Base-by-base conservation (phyloP, 2,329 filamentous ascomycete genomes). In the Penicillium vulpinum region DNA sequence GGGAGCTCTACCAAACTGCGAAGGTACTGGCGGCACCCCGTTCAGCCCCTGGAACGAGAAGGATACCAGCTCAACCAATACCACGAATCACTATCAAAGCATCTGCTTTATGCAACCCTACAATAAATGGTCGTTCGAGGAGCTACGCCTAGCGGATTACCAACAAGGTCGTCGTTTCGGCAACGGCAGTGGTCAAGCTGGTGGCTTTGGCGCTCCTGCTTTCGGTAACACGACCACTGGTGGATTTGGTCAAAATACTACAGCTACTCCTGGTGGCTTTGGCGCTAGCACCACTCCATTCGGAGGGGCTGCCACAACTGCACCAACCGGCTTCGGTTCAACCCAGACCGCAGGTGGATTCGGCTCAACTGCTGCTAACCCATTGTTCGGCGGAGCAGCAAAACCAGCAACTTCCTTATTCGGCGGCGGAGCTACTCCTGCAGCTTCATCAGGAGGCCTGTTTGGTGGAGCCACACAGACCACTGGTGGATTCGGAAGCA, bases 81-180 rank as follows among this genome's bases (percentile, higher is more conserved):
- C 64, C 10, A 80, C 71, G 49, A 80, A 77, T 58, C 70, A 77
- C 56, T 81, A 77, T 55, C 79, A 81, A 65, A 81, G 77, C 61
- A 76, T 81, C 62, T 75, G 68, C 24, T 78, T 79, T 54, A 78
- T 79, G 77, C 71, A 70, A 44, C 76, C 79, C 6, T 81, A 81
- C 78, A 88, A 87, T 73, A 95, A 94, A 72, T 97, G 89, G 80
- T 97, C 93, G 10, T 85, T 90, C n/a, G 94, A 89, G 69, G 79
- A 94, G 73, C 77, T 94, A 52, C 83, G 90, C 69, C 76, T 96
- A 59, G 91, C 86, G 44, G 94, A 99, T 75, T 99, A 99, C 73
- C 85, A 88, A 57, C 89, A 92, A 74, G 92, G 92, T 49, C 87
- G 92, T 57, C 88, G 88, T 52, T 91, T 85, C 71, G 94, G 92